A percentile compares a stretch with the other conserved stretches of the same genome.
phyloP scores from a whole-genome alignment of 2,329 filamentous ascomycete species.

The Arthrobotrys musiformis region DNA sequence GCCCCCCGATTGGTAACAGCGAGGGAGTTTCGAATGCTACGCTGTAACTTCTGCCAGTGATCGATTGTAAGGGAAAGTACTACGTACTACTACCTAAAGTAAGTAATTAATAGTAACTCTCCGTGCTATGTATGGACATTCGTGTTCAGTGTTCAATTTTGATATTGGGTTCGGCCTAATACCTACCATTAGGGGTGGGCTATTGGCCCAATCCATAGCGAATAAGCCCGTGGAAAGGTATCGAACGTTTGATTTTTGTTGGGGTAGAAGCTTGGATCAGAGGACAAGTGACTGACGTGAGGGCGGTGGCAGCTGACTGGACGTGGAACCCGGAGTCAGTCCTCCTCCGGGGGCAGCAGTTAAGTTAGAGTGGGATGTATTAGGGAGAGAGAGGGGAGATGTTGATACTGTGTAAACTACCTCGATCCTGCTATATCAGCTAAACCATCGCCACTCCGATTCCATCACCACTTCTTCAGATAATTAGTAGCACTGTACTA shows the following conservation, averaged over 20 bases:
- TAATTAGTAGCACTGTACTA: too few species aligned
- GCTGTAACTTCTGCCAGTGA: background rate
- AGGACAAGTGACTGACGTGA: background rate
- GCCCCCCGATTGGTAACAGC: slow-evolving; percentile 7
- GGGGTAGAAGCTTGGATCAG: background rate
- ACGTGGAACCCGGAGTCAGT: slow-evolving; percentile 9
- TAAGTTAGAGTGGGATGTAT: background rate
- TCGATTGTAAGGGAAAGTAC: too few species aligned
- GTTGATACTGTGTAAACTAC: slow-evolving; percentile 21
- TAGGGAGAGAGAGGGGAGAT: background rate
- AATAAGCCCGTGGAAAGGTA: slow-evolving; percentile 22
- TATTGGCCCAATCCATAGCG: slow-evolving; percentile 6
- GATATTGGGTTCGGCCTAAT: background rate
- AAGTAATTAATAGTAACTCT: slow-evolving; percentile 48
- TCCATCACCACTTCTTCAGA: slow-evolving; percentile 9
- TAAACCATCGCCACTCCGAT: too few species aligned
- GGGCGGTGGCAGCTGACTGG: slow-evolving; percentile 19
- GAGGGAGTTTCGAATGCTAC: slow-evolving; percentile 13
- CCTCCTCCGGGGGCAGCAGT: background rate
- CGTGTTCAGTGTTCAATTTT: too few species aligned
- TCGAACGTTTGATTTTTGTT: slow-evolving; percentile 32
- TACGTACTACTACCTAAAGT: background rate
- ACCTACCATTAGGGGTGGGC: background rate
- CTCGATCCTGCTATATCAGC: slow-evolving; percentile 2
- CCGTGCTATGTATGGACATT: slow-evolving; percentile 28